Evolutionary conservation across 164 flowering plant genomes (phyloP).

Genomic region (Chimonanthus praecox): DNA sequence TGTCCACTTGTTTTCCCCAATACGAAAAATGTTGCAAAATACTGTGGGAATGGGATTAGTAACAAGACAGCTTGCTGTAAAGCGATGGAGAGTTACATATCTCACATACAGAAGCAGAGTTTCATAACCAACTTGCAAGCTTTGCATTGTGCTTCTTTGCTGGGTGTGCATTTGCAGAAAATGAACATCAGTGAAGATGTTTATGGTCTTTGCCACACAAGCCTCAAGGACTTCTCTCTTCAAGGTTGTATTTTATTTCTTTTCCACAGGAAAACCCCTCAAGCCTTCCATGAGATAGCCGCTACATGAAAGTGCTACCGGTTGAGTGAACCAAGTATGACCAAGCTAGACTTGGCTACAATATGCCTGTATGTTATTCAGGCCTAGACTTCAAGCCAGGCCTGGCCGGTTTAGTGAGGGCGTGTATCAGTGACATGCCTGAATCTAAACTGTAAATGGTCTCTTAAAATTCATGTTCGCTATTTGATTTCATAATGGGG

Average conservation of each 20-base stretch:
- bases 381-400: neutral
- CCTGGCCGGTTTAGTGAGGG: neutral
- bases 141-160: conserved; percentile 75
- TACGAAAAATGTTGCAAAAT: conserved; percentile 42
- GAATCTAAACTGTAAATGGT: too few relatives aligned
- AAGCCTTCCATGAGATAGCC: too few relatives aligned
- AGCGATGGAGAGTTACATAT: conserved; percentile 66
- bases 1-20: conserved; percentile 83
- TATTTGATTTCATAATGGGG: too few relatives aligned
- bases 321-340: neutral
- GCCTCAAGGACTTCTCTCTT: conserved; percentile 90
- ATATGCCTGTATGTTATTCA: neutral
- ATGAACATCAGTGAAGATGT: conserved; percentile 63
- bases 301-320: too few relatives aligned
- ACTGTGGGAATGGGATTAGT: conserved; percentile 48
- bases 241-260: conserved; percentile 49
- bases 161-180: conserved; percentile 63
- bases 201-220: conserved; percentile 63
- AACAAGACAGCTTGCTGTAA: conserved; percentile 66
- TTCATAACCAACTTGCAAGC: conserved; percentile 95
- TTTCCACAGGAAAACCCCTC: neutral
- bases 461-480: too few relatives aligned
- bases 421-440: neutral
- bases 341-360: neutral
- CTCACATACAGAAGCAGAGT: conserved; percentile 91